Base-by-base conservation (phyloP, 306 rosid genomes). In the Begonia peltatifolia region DNA sequence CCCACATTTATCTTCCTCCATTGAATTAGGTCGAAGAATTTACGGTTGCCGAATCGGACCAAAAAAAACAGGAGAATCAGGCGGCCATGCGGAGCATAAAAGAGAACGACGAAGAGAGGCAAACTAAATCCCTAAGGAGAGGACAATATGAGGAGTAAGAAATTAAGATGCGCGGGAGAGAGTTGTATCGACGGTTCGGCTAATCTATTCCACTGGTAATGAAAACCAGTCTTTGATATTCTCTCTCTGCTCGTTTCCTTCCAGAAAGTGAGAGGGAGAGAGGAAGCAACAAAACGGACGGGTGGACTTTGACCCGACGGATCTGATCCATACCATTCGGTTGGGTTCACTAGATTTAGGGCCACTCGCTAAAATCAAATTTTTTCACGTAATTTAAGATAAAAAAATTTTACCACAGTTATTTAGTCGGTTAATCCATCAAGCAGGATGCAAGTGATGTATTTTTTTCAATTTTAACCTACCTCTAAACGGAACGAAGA, bases 1-100 rank as follows among this genome's bases (percentile, higher is more conserved):
- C 49, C 57, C 70, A 59, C 76, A 47, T 38, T 64, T 83, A 65
- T 76, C 81, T 54, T 83, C 94, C 68, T 65, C 79, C 99, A 90
- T 90, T 55, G 52, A 46, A 48, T n/a, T 50, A 53, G 42, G 22
- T 23, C 12, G 62, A 47, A 30, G 51, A 49, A 10, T 47, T 47
- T 50, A 15, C 51, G 18, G 14, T 46, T 25, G 41, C 53, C 38
- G 55, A 17, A 52, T 41, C 58, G 54, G 57, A 43, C 52, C 53
- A 54, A 63, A 51, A 65, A 61, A 53, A 50, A 57, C 71, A 69
- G 20, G 36, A 55, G 65, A 76, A 70, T 76, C 72, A 71, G 68
- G 74, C 66, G 68, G 76, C 66, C 44, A 48, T 9, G 59, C 57
- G 59, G 43, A 57, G 63, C 71, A 58, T 38, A 25, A 63, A 59